Base-by-base conservation (phyloP, 2,329 filamentous ascomycete genomes). In the Thermoascus crustaceus region DNA sequence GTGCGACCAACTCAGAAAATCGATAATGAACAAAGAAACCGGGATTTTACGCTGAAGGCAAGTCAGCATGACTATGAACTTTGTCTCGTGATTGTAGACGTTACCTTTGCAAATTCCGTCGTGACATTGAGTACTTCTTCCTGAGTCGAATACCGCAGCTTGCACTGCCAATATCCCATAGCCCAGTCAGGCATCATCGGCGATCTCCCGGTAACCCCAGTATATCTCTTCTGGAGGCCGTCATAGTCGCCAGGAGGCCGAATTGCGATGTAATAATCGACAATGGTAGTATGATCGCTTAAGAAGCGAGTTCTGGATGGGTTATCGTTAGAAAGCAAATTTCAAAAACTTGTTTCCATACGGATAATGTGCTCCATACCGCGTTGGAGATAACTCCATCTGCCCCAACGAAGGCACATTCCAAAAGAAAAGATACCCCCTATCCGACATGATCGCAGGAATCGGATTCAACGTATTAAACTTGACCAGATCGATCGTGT, bases 111-210 rank as follows among this genome's bases (percentile, higher is more conserved):
- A 76, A 7, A 6, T 47, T 80, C 76, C 4, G 77, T 55, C 1
- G 77, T 78, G 1, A 82, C 69, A 4, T 62, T 54, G 0, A 82
- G 61, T 0, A 80, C 50, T 49, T 82, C 76, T 11, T 80, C 75
- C 46, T 82, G 78, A 0, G 72, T 80, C 53, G 76, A 73, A 45
- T 82, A 82, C 1, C 77, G 66, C 7, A 81, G 59, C 54, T 79
- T 81, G 54, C 75, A 80, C 50, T 82, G 78, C 77, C 77, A 81
- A 50, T 81, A 82, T 0, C 78, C 78, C 0, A 82, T 63, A 0
- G 76, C 77, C 45, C 79, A 80, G 45, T 80, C 77, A 2, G 78
- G 78, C 77, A 82, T 81, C 69, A 76, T 75, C 0, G 78, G 78
- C 0, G 73, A 74, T 21, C 64, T 69, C 0, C 78, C 78, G 0